Percentiles rank a stretch among this genome's conserved stretches.
These are phyloP conservation scores for Byssochlamys sp. DNA, from an alignment of 2,329 filamentous ascomycete genomes.

Conservation along the genomic window DNA sequence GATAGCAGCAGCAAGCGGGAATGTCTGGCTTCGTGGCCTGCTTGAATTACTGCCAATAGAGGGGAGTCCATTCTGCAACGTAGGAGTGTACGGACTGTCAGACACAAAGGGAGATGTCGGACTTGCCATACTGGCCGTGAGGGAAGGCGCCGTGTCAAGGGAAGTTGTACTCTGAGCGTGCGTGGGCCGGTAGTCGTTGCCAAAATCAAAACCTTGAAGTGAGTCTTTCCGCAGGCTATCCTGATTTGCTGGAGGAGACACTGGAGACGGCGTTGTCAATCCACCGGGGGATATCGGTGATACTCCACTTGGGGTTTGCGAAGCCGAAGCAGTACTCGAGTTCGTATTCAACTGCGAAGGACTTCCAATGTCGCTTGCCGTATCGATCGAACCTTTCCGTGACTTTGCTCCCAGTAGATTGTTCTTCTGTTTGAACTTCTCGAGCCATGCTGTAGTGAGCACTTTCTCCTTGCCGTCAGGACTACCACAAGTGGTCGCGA, in stretches of 20 bases:
- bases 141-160: constrained; percentile 56
- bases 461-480: constrained; percentile 62
- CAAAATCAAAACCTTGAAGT: constrained; percentile 52
- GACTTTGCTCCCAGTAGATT: constrained; percentile 47
- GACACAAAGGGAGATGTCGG: constrained; percentile 71
- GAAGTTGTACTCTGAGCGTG: constrained; percentile 60
- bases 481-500: constrained; percentile 62
- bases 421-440: constrained; percentile 92
- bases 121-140: constrained; percentile 62
- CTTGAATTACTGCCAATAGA: constrained; percentile 49
- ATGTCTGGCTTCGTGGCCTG: constrained; percentile 77
- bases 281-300: constrained; percentile 65
- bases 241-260: constrained; percentile 60
- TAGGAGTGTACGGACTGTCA: constrained; percentile 59
- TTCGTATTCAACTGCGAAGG: constrained; percentile 47
- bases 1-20: constrained; percentile 52
- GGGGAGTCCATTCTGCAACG: constrained; percentile 41
- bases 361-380: constrained; percentile 59
- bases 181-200: constrained; percentile 51
- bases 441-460: constrained; percentile 70
- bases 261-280: constrained; percentile 57
- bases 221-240: constrained; percentile 55
- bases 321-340: constrained; percentile 46
- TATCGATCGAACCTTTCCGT: constrained; percentile 41
- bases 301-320: constrained; percentile 55